A percentile compares a stretch with the other conserved stretches of the same genome.
Evolutionary conservation across 2,329 filamentous ascomycete genomes (phyloP).

Genomic region (Alternaria arbusti): DNA sequence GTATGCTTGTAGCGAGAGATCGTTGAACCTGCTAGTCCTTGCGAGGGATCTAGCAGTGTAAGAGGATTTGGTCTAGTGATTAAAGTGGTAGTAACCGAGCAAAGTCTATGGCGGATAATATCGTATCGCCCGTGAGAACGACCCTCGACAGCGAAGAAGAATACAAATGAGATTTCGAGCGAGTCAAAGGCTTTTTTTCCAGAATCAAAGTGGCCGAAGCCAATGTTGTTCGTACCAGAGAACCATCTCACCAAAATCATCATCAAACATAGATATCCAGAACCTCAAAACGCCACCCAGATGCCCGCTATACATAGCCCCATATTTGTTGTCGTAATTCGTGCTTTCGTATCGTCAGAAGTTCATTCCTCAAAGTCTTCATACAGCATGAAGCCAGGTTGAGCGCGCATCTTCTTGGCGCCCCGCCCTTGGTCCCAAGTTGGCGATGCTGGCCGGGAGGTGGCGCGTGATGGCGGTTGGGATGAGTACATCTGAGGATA

Average conservation of each 20-base stretch:
- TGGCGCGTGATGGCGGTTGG: conserved; percentile 31
- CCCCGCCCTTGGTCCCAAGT: conserved; percentile 35
- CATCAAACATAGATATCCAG: conserved; percentile 3
- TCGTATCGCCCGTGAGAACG: not conserved
- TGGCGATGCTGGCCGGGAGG: conserved; percentile 36
- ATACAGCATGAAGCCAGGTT: conserved; percentile 25
- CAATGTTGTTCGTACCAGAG: not conserved
- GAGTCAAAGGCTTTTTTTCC: conserved; percentile 8
- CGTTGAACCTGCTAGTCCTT: conserved; percentile 5
- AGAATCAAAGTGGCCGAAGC: conserved; percentile 1
- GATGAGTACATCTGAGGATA: conserved; percentile 34
- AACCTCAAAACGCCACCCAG: conserved; percentile 18
- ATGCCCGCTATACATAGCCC: conserved; percentile 18
- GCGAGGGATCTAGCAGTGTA: conserved; percentile 12
- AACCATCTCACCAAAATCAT: not conserved
- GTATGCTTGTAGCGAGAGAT: not conserved
- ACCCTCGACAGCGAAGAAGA: not conserved
- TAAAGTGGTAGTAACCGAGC: conserved; percentile 20
- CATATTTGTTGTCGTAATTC: conserved; percentile 23
- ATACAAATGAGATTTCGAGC: not conserved
- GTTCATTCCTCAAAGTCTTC: conserved; percentile 25
- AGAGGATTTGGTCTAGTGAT: conserved; percentile 23
- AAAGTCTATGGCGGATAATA: conserved; percentile 11
- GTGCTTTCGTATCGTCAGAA: conserved; percentile 17
- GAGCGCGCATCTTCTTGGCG: conserved; percentile 30